Evolutionary conservation across 202 grass and related monocot species (phyloP), one percentile per base, ranked within the genome.

Genomic region (Bolboschoenoplectus hybrid): DNA sequence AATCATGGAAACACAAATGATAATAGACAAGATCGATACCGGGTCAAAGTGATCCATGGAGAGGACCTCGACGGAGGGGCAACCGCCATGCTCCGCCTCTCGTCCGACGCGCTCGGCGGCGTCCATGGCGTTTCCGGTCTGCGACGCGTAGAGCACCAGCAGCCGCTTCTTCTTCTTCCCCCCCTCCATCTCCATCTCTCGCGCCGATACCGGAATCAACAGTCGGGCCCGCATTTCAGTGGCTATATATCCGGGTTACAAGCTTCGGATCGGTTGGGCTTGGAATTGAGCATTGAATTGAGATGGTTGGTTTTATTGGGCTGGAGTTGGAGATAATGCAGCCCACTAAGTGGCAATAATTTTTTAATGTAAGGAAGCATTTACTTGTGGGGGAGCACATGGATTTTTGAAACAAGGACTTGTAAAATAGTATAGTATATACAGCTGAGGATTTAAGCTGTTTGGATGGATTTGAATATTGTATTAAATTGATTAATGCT

Each of bases 41-140:
- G 84, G 89, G 32, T 95, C 89, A 32, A 94, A 95, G 53, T 74
- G 87, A 45, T 94, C 93, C 87, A 95, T 94, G 34, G 93, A 89
- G 66, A 89, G 66, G 73, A 98, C 93, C 41, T 91, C 87, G 39
- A 98, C 86, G 78, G 91, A 58, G 32, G 90, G 84, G 74, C 96
- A 98, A 32, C 96, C 93, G 2, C 93, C 96, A 5, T 87, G 93
- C 82, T 98, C 93, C 16, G 91, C 93, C 87, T 98, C 90, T 5
- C 93, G 91, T 20, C 86, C 93, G 10, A 92, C 64, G 12, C 96
- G 91, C 61, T 98, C 93, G 1, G 91, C 89, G 8, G 61, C 93
- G 53, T 98, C 93, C 88, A 95, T 91, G 81, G 93, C 89, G 85
- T 95, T 95, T 7, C 91, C 96, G 2, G 91, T 94, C 55, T 95